Evolutionary conservation across 2,329 filamentous ascomycete genomes (phyloP).

Genomic region (Cryphonectria nitschkei): DNA sequence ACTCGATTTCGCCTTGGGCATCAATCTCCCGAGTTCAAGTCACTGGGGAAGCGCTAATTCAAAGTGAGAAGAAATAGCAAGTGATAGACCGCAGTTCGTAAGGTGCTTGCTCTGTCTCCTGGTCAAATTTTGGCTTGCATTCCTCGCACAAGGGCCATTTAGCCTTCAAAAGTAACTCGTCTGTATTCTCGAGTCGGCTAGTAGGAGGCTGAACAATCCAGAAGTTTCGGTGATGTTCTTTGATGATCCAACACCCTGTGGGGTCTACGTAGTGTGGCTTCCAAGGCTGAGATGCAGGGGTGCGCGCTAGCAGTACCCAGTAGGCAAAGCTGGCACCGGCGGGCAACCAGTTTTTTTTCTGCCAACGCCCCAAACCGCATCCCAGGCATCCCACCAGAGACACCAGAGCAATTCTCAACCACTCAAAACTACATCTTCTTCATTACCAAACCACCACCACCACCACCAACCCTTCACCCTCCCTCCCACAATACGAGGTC

Average conservation of each 20-base stretch:
- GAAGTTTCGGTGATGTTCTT: conserved; percentile 15
- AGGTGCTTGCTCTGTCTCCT: not conserved
- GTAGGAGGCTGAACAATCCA: conserved; percentile 6
- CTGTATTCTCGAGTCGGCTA: not conserved
- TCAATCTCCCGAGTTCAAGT: not conserved
- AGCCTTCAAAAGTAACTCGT: not conserved
- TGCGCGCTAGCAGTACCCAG: conserved; percentile 11
- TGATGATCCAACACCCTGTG: conserved; percentile 5
- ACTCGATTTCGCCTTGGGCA: not conserved
- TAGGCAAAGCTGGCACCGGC: conserved; percentile 8
- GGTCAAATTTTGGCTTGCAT: not conserved
- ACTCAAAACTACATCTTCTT: not conserved
- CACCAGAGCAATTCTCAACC: not conserved
- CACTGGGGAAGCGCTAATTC: not conserved
- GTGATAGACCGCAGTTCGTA: not conserved
- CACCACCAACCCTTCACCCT: conserved; percentile 10
- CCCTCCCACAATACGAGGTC: conserved; percentile 4
- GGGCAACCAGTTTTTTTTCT: conserved; percentile 23
- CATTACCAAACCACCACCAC: not conserved
- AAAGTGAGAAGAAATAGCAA: not conserved
- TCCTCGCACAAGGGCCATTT: not conserved
- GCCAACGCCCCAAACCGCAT: not conserved
- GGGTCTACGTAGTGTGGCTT: not conserved
- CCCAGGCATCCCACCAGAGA: conserved; percentile 10
- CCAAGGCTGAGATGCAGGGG: conserved; percentile 6